Evolutionary conservation across 2,329 filamentous ascomycete genomes (phyloP).

Genomic region (Colletotrichum siamense): DNA sequence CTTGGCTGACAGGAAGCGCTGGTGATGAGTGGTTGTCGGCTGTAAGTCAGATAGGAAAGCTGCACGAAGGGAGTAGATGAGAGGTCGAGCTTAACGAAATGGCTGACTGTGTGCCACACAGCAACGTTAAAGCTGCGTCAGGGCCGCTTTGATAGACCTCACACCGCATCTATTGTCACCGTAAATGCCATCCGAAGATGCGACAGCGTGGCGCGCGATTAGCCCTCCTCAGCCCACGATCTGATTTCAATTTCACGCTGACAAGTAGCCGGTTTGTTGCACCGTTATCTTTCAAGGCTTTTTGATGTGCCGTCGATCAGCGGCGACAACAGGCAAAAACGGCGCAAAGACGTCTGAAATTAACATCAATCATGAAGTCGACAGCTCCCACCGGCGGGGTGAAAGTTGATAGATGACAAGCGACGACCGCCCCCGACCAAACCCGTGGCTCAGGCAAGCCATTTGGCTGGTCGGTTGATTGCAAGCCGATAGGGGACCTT

Average conservation of each 20-base stretch:
- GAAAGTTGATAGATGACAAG: conserved; percentile 9
- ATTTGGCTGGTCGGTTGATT: conserved; percentile 14
- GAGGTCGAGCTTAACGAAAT: neutral
- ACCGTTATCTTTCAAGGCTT: neutral
- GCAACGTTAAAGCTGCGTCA: neutral
- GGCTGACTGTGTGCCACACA: neutral
- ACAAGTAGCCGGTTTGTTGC: neutral
- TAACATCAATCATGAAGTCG: neutral
- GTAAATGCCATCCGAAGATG: neutral
- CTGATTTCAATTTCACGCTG: neutral
- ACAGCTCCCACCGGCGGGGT: neutral
- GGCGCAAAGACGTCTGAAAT: neutral
- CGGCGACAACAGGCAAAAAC: neutral
- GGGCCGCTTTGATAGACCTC: neutral
- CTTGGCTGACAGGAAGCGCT: conserved; percentile 14
- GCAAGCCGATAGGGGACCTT: neutral
- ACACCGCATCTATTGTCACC: neutral
- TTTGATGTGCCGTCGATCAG: neutral
- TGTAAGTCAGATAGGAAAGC: conserved; percentile 12
- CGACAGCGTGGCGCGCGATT: neutral
- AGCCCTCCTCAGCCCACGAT: neutral
- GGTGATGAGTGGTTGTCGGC: neutral
- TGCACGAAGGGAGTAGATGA: neutral
- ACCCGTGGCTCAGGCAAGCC: conserved; percentile 4
- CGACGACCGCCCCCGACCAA: neutral